phyloP scores from a whole-genome alignment of 345 rosid species.

The Noccaea caerulescens region DNA sequence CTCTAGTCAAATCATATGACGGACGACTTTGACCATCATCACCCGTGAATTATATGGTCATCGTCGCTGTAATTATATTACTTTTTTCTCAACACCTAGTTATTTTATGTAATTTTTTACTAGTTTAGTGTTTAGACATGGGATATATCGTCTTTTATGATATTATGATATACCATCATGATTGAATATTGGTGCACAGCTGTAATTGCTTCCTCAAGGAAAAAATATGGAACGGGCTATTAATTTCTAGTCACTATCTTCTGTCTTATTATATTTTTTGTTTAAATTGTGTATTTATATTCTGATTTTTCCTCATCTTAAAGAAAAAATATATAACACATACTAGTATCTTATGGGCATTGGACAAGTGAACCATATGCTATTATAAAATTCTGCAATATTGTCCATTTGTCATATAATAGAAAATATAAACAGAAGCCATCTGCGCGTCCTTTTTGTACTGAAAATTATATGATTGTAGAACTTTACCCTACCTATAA shows the following conservation, averaged over 20 bases:
- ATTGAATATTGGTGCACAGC: conserved; percentile 39
- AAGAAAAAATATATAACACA: neutral
- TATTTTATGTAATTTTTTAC: conserved; percentile 18
- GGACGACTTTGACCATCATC: conserved; percentile 34
- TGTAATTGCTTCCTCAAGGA: conserved; percentile 22
- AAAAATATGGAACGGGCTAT: conserved; percentile 25
- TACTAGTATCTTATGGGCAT: conserved; percentile 12
- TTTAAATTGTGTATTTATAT: neutral
- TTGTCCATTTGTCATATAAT: neutral
- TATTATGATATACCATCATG: conserved; percentile 29
- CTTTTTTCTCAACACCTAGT: conserved; percentile 13
- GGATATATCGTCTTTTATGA: conserved; percentile 11
- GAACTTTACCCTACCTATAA: neutral
- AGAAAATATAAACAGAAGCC: neutral
- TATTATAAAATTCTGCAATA: neutral
- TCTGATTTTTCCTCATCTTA: neutral
- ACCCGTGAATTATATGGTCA: conserved; percentile 25
- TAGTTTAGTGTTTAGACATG: neutral
- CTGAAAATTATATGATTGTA: neutral
- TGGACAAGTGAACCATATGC: conserved; percentile 25
- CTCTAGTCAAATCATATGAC: conserved; percentile 18
- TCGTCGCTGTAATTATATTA: conserved; percentile 26
- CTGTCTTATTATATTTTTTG: conserved; percentile 29
- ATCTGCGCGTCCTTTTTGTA: neutral
- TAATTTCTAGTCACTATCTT: conserved; percentile 32